phyloP scores from a whole-genome alignment of 106 monocot genomes.

The Phalaenopsis aphrodite region DNA sequence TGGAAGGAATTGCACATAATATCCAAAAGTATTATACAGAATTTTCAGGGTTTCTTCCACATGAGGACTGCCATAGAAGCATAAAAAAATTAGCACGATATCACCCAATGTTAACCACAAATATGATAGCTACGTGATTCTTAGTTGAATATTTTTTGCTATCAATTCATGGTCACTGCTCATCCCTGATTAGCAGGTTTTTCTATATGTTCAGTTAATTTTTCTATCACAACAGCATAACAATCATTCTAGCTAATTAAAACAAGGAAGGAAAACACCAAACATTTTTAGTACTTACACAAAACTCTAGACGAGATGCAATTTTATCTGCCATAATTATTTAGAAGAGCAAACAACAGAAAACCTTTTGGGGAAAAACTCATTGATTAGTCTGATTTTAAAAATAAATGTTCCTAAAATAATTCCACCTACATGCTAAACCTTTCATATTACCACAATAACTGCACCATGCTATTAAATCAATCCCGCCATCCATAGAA shows the following conservation, averaged over 20 bases:
- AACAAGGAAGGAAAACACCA: neutral
- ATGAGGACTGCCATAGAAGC: constrained; percentile 29
- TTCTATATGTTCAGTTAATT: neutral
- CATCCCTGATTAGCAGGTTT: neutral
- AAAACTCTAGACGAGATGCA: neutral
- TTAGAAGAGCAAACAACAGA: neutral
- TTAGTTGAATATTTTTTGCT: neutral
- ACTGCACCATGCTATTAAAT: neutral
- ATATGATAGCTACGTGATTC: neutral
- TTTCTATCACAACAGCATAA: neutral
- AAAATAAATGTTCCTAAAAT: too few relatives aligned
- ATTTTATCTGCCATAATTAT: constrained; percentile 4
- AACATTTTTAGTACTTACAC: neutral
- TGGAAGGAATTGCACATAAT: constrained; percentile 75
- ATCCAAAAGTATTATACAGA: constrained; percentile 87
- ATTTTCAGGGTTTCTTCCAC: constrained; percentile 46
- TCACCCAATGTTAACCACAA: neutral
- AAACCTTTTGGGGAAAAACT: neutral
- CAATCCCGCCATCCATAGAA: neutral
- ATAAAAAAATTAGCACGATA: neutral
- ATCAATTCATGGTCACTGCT: neutral
- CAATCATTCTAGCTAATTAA: neutral
- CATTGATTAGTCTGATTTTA: neutral
- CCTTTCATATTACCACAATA: too few relatives aligned
- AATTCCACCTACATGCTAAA: too few relatives aligned